These are phyloP conservation scores for Beauveria varroae DNA, from an alignment of 2,329 filamentous ascomycete species.

Conservation along the genomic window DNA sequence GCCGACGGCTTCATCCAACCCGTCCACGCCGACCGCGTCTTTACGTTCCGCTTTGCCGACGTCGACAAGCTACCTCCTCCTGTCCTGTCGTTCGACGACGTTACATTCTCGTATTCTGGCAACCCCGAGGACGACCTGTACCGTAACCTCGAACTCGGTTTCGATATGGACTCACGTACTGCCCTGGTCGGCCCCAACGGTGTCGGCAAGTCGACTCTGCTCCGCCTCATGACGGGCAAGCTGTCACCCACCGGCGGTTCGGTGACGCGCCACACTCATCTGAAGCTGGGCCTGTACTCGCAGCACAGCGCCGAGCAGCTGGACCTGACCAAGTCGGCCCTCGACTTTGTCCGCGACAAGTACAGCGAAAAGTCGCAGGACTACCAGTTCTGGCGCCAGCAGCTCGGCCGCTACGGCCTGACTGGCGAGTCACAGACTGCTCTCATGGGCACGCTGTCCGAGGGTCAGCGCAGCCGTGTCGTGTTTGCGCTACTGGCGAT, in stretches of 20 bases:
- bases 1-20: slow-evolving; percentile 97
- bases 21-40: slow-evolving; percentile 75
- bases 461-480: slow-evolving; percentile 96
- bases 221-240: slow-evolving; percentile 94
- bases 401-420: slow-evolving; percentile 90
- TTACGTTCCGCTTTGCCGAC: slow-evolving; percentile 96
- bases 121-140: slow-evolving; percentile 86
- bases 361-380: slow-evolving; percentile 85
- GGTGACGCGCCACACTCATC: slow-evolving; percentile 89
- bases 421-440: slow-evolving; percentile 91
- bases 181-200: slow-evolving; percentile 96
- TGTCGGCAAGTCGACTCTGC: slow-evolving; percentile 96
- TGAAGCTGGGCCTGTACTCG: slow-evolving; percentile 97
- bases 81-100: slow-evolving; percentile 91
- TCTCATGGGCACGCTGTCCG: slow-evolving; percentile 94
- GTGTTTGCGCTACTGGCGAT: slow-evolving; percentile 96
- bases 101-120: slow-evolving; percentile 97
- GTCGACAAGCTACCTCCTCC: slow-evolving; percentile 99
- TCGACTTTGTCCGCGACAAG: slow-evolving; percentile 97
- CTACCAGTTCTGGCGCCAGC: slow-evolving; percentile 98
- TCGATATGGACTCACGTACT: slow-evolving; percentile 98
- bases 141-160: slow-evolving; percentile 93
- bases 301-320: slow-evolving; percentile 99
- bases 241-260: slow-evolving; percentile 74
- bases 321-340: slow-evolving; percentile 91